A percentile compares a stretch with the other conserved stretches of the same genome.
Evolutionary conservation across 2,329 filamentous ascomycete species (phyloP).

Genomic region (Neophaeococcomyces aloes): DNA sequence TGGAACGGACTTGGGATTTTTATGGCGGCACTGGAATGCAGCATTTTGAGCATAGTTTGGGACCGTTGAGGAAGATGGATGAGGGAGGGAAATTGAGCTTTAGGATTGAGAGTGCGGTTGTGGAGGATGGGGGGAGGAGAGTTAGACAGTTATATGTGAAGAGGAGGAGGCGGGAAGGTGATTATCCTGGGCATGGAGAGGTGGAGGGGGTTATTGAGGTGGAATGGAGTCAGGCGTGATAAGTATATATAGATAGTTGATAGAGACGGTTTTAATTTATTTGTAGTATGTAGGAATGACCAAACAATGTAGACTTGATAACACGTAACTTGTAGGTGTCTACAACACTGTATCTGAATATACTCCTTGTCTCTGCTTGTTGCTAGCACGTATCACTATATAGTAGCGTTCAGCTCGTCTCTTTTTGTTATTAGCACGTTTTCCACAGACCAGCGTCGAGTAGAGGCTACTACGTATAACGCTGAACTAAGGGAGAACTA

Average conservation of each 20-base stretch:
- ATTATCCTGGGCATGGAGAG: not conserved
- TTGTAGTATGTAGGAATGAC: too few relatives aligned
- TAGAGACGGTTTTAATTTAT: too few relatives aligned
- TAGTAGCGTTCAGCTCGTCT: too few relatives aligned
- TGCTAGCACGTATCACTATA: too few relatives aligned
- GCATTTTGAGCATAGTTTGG: conserved; percentile 44
- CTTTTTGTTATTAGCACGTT: too few relatives aligned
- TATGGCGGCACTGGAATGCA: conserved; percentile 33
- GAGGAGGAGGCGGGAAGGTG: not conserved
- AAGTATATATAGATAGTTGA: not conserved
- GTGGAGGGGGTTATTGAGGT: conserved; percentile 6
- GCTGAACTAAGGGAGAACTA: too few relatives aligned
- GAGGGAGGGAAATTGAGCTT: conserved; percentile 44
- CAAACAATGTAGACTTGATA: too few relatives aligned
- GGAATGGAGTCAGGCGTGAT: conserved; percentile 5
- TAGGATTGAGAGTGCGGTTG: conserved; percentile 36
- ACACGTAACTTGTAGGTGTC: too few relatives aligned
- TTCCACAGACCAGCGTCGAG: too few relatives aligned
- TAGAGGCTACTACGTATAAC: too few relatives aligned
- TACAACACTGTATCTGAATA: too few relatives aligned
- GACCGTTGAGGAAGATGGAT: conserved; percentile 36
- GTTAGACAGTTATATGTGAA: conserved; percentile 49
- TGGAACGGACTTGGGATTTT: conserved; percentile 46
- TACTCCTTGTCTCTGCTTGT: too few relatives aligned
- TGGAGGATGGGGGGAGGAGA: conserved; percentile 29